Percentiles rank a stretch among this genome's conserved stretches.
phyloP scores from a whole-genome alignment of 257 asterid species.

The Fraxinus americana region DNA sequence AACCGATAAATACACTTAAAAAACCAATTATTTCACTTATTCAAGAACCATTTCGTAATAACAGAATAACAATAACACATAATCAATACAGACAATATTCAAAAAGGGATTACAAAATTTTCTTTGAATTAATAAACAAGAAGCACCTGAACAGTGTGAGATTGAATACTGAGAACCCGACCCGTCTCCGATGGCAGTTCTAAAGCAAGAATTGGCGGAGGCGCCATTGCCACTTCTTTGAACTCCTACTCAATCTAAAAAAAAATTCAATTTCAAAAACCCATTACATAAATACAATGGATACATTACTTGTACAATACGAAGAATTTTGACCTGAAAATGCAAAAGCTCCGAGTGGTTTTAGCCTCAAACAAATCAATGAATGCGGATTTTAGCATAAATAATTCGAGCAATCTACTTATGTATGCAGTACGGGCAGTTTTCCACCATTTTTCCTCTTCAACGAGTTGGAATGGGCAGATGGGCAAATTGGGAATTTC shows the following conservation, averaged over 20 bases:
- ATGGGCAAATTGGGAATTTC: background rate
- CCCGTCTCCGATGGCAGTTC: constrained; percentile 91
- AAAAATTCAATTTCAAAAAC: constrained; percentile 17
- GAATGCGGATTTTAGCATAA: constrained; percentile 37
- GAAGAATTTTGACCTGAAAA: constrained; percentile 47
- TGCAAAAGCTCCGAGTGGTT: constrained; percentile 29
- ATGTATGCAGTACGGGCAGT: background rate
- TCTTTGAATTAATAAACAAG: constrained; percentile 11
- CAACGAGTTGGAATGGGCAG: background rate
- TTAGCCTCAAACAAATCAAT: constrained; percentile 25
- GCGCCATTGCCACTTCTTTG: constrained; percentile 58
- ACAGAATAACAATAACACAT: constrained; percentile 1
- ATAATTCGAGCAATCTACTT: background rate
- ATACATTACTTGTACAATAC: background rate
- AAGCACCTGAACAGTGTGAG: constrained; percentile 94
- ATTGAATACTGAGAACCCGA: constrained; percentile 92
- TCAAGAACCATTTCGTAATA: constrained; percentile 4
- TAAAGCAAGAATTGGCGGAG: constrained; percentile 81
- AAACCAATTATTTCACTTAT: constrained; percentile 3
- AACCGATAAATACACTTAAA: background rate
- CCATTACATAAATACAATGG: constrained; percentile 13
- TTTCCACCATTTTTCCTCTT: background rate
- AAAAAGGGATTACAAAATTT: background rate
- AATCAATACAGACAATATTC: constrained; percentile 3
- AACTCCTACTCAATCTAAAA: constrained; percentile 46